Conservation (phyloP, 139 green algal genomes). For the Gonium pectorale region DNA sequence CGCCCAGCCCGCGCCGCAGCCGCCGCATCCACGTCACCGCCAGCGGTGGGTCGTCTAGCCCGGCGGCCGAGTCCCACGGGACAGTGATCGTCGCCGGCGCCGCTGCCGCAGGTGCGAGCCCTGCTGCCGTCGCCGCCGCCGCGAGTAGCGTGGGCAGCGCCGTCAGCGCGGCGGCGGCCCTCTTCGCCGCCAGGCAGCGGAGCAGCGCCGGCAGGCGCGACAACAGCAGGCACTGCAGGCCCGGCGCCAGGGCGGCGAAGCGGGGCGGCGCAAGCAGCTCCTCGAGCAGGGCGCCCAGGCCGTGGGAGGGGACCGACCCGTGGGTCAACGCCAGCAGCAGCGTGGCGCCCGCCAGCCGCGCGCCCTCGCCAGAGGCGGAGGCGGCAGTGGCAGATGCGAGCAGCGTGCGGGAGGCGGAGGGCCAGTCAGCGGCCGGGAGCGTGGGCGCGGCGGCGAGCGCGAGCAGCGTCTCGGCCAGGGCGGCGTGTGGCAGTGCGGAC, state of each 20-base stretch:
- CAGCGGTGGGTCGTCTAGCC: constrained; percentile 5
- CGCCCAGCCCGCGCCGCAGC: background rate
- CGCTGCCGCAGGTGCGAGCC: background rate
- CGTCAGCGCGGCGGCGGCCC: constrained; percentile 1
- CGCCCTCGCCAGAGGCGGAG: background rate
- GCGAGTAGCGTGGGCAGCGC: constrained; percentile 20
- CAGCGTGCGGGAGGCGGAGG: background rate
- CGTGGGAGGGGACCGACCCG: background rate
- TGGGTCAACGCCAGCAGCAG: constrained; percentile 38
- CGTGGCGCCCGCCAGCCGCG: constrained; percentile 10
- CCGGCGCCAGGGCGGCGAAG: constrained; percentile 5
- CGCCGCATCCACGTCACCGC: constrained; percentile 21
- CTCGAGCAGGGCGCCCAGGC: constrained; percentile 21
- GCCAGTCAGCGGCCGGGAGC: constrained; percentile 34
- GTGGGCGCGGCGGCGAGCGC: constrained; percentile 5
- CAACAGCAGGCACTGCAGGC: constrained; percentile 6
- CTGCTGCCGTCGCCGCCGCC: constrained; percentile 2
- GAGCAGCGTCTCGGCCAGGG: background rate
- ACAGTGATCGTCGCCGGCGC: background rate
- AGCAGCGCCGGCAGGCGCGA: constrained; percentile 25
- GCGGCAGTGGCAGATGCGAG: background rate
- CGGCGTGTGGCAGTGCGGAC: background rate
- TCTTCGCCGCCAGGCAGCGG: background rate
- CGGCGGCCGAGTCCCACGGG: background rate
- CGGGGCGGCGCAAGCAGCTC: constrained; percentile 28